Percentiles rank a stretch among this genome's conserved stretches.
phyloP scores from a whole-genome alignment of 2,329 filamentous ascomycete genomes.

The Ascocoryne sarcoides region DNA sequence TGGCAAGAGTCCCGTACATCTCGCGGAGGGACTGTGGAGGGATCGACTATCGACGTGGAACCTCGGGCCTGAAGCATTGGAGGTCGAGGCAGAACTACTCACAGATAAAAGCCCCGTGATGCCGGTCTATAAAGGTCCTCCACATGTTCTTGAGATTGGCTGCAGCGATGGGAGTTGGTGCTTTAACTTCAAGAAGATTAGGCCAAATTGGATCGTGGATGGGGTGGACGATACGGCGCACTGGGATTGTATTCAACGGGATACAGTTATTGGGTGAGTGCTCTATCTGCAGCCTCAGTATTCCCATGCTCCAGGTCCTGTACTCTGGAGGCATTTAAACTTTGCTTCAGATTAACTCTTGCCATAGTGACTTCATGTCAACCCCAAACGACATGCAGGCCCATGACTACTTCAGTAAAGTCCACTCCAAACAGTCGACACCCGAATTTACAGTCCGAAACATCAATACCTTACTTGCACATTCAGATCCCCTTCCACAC shows the following conservation, averaged over 20 bases:
- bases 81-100: background rate
- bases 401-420: constrained; percentile 19
- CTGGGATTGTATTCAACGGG: constrained; percentile 18
- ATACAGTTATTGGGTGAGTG: constrained; percentile 12
- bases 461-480: constrained; percentile 19
- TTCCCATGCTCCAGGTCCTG: too few relatives aligned
- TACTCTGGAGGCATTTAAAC: too few relatives aligned
- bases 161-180: constrained; percentile 26
- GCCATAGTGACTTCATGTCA: constrained; percentile 22
- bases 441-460: constrained; percentile 25
- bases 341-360: background rate
- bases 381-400: background rate
- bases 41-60: constrained; percentile 19
- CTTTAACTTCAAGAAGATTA: constrained; percentile 20
- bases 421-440: constrained; percentile 11
- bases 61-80: constrained; percentile 11
- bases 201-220: constrained; percentile 25
- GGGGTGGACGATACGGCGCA: constrained; percentile 25
- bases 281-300: background rate
- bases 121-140: constrained; percentile 13
- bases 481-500: constrained; percentile 19
- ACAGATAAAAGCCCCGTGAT: constrained; percentile 1
- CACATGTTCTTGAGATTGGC: constrained; percentile 25
- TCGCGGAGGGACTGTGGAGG: constrained; percentile 9
- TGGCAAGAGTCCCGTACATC: constrained; percentile 7